Base-by-base conservation (phyloP, 768 basidiomycete genomes). In the Psilocybe sp. region DNA sequence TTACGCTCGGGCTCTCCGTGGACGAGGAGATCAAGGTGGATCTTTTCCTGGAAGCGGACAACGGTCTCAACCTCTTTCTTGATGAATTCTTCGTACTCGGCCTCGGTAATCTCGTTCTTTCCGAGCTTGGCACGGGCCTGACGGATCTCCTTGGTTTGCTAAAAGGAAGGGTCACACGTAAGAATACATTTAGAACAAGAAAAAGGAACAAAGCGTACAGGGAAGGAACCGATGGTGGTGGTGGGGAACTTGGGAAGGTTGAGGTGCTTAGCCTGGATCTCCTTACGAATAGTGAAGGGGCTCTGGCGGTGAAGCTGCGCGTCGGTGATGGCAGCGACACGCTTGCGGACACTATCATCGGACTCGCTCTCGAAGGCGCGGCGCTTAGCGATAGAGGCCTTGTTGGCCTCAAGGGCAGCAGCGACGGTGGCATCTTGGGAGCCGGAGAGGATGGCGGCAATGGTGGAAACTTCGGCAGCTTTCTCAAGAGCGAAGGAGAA, bases 131-230 rank as follows among this genome's bases (percentile, higher is more conserved):
- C 87, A 78, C 97, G 96, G 64, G 95, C 95, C 59, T 80, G 80
- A 74, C 97, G 95, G 63, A 99, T 99, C 73, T 98, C 95, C 74
- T 96, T 98, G 64, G 97, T 99, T 87, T 99, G 97, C 84, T 89
- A 63, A 34, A 59, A 20, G 35, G 57, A 54, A 44, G 34, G 47
- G 55, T n/a, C n/a, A n/a, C 59, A 32, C 56, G 48, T 28, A 53
- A 44, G 16, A 8, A 41, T 18, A 23, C 18, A 19, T 38, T 38
- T 7, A 32, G 9, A 18, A 31, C 13, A 41, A 38, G 10, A 34
- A n/a, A 32, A 19, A 40, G 12, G 15, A 31, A 46, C 56, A 40
- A 41, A n/a, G 68, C 78, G 44, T 64, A 87, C 86, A 60, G 95
- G 96, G 92, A 97, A 98, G 28, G 96, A 98, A 54, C 94, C 95